Conservation (phyloP, 2,329 filamentous ascomycete genomes). For the Leptographium flavum region DNA sequence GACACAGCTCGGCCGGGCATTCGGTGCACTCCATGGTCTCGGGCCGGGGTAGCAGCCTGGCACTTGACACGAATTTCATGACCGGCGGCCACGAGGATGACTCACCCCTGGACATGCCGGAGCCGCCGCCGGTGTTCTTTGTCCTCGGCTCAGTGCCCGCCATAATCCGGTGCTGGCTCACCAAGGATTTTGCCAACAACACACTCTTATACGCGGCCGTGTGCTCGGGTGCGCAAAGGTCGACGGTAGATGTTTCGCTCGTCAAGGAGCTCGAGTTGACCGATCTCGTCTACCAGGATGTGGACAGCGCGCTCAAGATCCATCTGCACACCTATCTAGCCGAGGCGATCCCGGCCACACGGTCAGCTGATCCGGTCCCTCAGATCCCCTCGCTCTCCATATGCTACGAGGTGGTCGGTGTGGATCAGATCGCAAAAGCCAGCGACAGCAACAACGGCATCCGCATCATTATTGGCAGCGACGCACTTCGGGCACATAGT, state of each 20-base stretch:
- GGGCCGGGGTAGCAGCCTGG: slow-evolving; percentile 76
- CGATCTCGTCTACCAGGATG: slow-evolving; percentile 49
- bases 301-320: slow-evolving; percentile 53
- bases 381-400: slow-evolving; percentile 73
- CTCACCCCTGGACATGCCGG: slow-evolving; percentile 57
- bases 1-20: slow-evolving; percentile 80
- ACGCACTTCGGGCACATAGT: slow-evolving; percentile 71
- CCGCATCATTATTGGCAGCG: slow-evolving; percentile 80
- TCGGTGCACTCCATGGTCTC: slow-evolving; percentile 58
- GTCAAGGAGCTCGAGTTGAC: slow-evolving; percentile 60
- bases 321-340: slow-evolving; percentile 77
- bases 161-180: slow-evolving; percentile 93
- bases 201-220: slow-evolving; percentile 82
- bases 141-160: slow-evolving; percentile 80
- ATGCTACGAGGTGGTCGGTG: slow-evolving; percentile 59
- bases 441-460: slow-evolving; percentile 46
- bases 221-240: slow-evolving; percentile 82
- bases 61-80: slow-evolving; percentile 59
- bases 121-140: slow-evolving; percentile 70
- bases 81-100: slow-evolving; percentile 48
- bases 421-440: slow-evolving; percentile 32
- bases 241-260: slow-evolving; percentile 62
- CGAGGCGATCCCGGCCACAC: slow-evolving; percentile 68
- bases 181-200: slow-evolving; percentile 76
- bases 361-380: slow-evolving; percentile 55